Evolutionary conservation across 2,329 filamentous ascomycete species (phyloP), one percentile per base, ranked within the genome.

Genomic region (Colletotrichum sp.): DNA sequence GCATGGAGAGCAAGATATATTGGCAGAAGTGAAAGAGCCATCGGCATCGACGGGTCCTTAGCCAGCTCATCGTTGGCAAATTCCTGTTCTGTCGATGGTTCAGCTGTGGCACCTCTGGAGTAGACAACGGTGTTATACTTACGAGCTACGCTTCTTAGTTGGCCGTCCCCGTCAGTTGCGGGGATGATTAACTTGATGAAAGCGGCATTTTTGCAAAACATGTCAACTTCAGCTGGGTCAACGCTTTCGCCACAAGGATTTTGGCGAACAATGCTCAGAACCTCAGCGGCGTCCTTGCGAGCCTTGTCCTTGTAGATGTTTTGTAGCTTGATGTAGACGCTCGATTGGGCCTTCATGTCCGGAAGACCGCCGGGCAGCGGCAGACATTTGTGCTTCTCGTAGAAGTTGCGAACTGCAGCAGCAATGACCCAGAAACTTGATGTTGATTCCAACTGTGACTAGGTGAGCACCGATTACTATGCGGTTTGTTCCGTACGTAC

Each of bases 331-430:
- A 99, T 94, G 86, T 99, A 99, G 77, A 98, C 94, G 72, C 90
- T 92, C 5, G 96, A 98, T 82, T 96, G 92, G 4, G 97, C 96
- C 87, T 99, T 99, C 97, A 99, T 99, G 84, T 99, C 97, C 3
- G 98, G 97, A 3, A 99, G 88, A 5, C 94, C 93, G 15, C 97
- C 98, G 1, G 96, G 94, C 0, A 99, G 88, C 18, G 97, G 97
- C 7, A 99, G 89, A 32, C 93, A 90, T 9, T 89, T 87, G 82
- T 98, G 92, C 71, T 92, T 92, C 12, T 90, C 84, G 83, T 96
- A 93, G 84, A 99, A 99, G 24, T 90, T 82, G 76, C 92, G 92
- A 71, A 99, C 89, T 0, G 96, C 96, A 71, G 92, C 90, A 10
- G 95, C 94, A 79, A 98, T 96, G 77, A 96, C 86, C 97, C 98